phyloP scores from a whole-genome alignment of 202 grass and related monocot genomes.

The Cymbopogon flexuosus region DNA sequence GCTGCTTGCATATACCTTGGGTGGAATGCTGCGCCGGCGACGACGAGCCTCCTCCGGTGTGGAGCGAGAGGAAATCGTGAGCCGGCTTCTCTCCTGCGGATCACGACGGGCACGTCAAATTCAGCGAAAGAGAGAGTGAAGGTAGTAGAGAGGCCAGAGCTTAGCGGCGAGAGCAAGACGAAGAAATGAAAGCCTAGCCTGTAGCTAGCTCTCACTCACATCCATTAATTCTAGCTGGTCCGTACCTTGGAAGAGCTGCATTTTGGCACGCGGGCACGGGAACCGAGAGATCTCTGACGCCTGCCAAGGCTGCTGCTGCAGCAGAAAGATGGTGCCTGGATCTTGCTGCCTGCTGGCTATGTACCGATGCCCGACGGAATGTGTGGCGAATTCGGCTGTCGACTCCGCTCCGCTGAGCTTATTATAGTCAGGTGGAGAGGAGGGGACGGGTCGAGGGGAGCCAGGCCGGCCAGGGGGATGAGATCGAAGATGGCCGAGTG shows the following conservation, averaged over 20 bases:
- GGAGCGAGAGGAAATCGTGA: constrained; percentile 84
- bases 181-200: no score
- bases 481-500: no score
- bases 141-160: background rate
- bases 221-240: background rate
- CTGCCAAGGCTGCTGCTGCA: constrained; percentile 18
- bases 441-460: no score
- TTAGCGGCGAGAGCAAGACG: background rate
- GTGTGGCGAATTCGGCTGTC: constrained; percentile 33
- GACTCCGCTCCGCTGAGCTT: constrained; percentile 23
- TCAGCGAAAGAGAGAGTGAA: background rate
- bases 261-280: constrained; percentile 16
- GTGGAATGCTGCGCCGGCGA: constrained; percentile 40
- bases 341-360: no score
- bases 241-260: constrained; percentile 59
- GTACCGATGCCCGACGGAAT: constrained; percentile 32
- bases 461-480: no score
- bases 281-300: constrained; percentile 31
- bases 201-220: background rate
- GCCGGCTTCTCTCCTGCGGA: constrained; percentile 70
- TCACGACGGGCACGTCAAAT: background rate
- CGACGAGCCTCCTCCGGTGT: constrained; percentile 59
- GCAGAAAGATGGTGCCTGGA: constrained; percentile 47
- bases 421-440: constrained; percentile 44
- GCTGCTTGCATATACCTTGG: constrained; percentile 62